Base-by-base conservation (phyloP, 441 rosid species). In the Erodium moschatum region DNA sequence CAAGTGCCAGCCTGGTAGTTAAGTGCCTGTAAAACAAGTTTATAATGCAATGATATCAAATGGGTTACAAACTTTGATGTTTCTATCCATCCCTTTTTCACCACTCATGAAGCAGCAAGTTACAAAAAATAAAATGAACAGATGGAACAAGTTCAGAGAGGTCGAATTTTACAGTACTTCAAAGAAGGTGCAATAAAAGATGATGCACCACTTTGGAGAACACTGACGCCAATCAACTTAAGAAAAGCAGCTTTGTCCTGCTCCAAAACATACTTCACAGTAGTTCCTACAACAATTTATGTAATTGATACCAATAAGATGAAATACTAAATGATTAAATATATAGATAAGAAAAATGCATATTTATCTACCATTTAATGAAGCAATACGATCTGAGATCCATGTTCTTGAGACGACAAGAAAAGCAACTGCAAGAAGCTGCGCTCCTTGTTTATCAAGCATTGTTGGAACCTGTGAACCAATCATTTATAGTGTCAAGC, bases 341-440 rank as follows among this genome's bases (percentile, higher is more conserved):
- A 27, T 60, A 76, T 48, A 61, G 4, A 38, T 15, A 58, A 48
- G 61, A 52, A 42, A 19, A 63, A 29, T 10, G 31, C 64, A 31
- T 5, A 18, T 24, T 75, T 24, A 15, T 66, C 18, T 82, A 96
- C 97, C 98, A 74, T 96, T 96, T 77, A 96, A 80, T 67, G 97
- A 89, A 70, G 99, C 99, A 73, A 96, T 96, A 69, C 99, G 84
- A 81, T 96, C 99, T n/a, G 99, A 92, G 68, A 92, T 81, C 95
- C 89, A 84, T 69, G 99, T 96, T 87, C 97, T 88, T 31, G 98
- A 92, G 73, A 92, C 79, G 61, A 96, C 98, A 77, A 96, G 96
- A 67, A 88, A 77, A 78, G 95, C 88, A 72, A 96, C 92, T 50
- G 93, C 84, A 78, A 92, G 89, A 63, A 96, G 81, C 66, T 90